A percentile compares a stretch with the other conserved stretches of the same genome.
phyloP scores from a whole-genome alignment of 2,329 filamentous ascomycete genomes.

The Orbilia javanica region DNA sequence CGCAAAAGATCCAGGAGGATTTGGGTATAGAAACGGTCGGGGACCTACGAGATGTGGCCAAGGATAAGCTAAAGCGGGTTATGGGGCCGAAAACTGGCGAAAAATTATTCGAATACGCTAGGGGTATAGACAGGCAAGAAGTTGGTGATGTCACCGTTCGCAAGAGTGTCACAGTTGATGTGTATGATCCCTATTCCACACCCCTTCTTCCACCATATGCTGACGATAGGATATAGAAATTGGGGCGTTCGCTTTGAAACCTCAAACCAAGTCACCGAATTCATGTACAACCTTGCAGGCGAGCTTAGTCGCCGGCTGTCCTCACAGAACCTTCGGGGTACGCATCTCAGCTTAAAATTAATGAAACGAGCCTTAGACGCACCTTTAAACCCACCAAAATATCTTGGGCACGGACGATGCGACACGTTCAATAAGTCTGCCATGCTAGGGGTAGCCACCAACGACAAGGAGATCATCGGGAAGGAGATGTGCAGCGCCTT shows the following conservation, averaged over 20 bases:
- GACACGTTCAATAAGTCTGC: slow-evolving; percentile 93
- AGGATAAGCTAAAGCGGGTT: slow-evolving; percentile 76
- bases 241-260: slow-evolving; percentile 97
- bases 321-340: slow-evolving; percentile 87
- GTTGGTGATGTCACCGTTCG: slow-evolving; percentile 86
- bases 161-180: slow-evolving; percentile 96
- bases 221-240: slow-evolving; percentile 68
- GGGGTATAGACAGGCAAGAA: slow-evolving; percentile 82
- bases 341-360: slow-evolving; percentile 90
- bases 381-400: slow-evolving; percentile 89
- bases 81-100: slow-evolving; percentile 93
- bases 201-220: neutral
- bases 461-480: slow-evolving; percentile 76
- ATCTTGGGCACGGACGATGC: slow-evolving; percentile 94
- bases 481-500: slow-evolving; percentile 85
- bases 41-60: slow-evolving; percentile 77
- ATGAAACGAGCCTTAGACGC: slow-evolving; percentile 90
- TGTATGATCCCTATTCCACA: slow-evolving; percentile 65
- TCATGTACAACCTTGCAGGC: slow-evolving; percentile 84
- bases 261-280: slow-evolving; percentile 92
- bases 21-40: slow-evolving; percentile 84
- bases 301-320: slow-evolving; percentile 85
- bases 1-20: slow-evolving; percentile 83
- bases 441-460: slow-evolving; percentile 84
- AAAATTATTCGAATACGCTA: slow-evolving; percentile 88